Percentiles rank a stretch among this genome's conserved stretches.
These are phyloP conservation scores for Marchantia polymorpha DNA, from an alignment of 225 moss, liverwort and hornwort species.

Conservation along the genomic window DNA sequence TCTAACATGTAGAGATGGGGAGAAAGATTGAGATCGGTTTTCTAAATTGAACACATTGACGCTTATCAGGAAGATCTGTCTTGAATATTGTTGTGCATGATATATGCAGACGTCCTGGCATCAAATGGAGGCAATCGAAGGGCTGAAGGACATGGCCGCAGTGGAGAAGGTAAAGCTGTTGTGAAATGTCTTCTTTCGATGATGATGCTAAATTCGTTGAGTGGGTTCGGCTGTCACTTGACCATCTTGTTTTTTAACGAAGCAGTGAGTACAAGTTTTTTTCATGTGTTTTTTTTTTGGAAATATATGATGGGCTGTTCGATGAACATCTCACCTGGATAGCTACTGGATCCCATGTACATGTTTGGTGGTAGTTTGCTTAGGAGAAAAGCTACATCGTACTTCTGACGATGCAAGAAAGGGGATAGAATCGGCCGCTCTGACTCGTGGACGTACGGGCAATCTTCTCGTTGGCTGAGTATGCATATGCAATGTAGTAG, in stretches of 20 bases:
- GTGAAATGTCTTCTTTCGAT: not conserved
- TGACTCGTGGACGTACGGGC: not conserved
- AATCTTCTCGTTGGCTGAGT: not conserved
- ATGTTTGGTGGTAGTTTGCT: not conserved
- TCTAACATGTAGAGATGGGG: too few relatives aligned
- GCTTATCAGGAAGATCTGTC: not conserved
- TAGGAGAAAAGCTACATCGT: not conserved
- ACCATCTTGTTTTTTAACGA: not conserved
- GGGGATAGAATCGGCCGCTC: not conserved
- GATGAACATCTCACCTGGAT: too few relatives aligned
- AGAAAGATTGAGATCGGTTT: too few relatives aligned
- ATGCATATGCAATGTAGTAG: too few relatives aligned
- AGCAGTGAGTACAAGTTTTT: not conserved
- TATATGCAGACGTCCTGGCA: constrained; percentile 48
- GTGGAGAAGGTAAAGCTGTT: constrained; percentile 29
- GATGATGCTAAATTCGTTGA: not conserved
- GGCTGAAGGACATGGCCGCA: constrained; percentile 35
- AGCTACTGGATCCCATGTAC: not conserved
- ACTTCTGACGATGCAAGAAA: not conserved
- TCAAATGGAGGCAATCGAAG: constrained; percentile 40
- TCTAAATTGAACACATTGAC: not conserved
- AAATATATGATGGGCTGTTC: not conserved
- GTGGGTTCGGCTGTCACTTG: not conserved
- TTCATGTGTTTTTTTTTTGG: not conserved
- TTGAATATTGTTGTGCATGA: not conserved